Evolutionary conservation across 2,329 filamentous ascomycete genomes (phyloP).

Genomic region (Juglanconis sp.): DNA sequence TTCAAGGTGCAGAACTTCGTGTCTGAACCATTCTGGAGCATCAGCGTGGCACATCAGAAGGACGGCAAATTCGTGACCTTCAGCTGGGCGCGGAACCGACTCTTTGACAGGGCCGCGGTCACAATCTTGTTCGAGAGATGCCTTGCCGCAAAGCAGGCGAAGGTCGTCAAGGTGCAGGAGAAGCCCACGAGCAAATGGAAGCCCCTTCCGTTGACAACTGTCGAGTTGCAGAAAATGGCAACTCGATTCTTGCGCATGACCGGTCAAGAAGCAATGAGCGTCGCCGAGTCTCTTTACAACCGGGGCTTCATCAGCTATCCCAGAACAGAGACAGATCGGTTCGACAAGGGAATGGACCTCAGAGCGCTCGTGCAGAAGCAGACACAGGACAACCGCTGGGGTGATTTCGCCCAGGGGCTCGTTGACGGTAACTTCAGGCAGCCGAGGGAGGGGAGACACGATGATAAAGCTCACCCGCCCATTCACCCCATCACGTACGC

Average conservation of each 20-base stretch:
- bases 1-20: constrained; percentile 92
- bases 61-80: constrained; percentile 80
- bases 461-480: constrained; percentile 95
- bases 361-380: constrained; percentile 80
- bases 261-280: constrained; percentile 83
- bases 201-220: constrained; percentile 87
- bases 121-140: constrained; percentile 84
- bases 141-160: constrained; percentile 70
- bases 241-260: constrained; percentile 86
- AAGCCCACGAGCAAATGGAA: constrained; percentile 94
- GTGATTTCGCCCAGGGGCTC: constrained; percentile 72
- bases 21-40: constrained; percentile 88
- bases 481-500: constrained; percentile 95
- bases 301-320: constrained; percentile 97
- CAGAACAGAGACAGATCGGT: constrained; percentile 93
- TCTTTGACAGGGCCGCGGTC: constrained; percentile 84
- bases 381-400: constrained; percentile 73
- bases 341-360: constrained; percentile 86
- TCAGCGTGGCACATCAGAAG: constrained; percentile 76
- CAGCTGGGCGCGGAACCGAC: constrained; percentile 73
- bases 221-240: constrained; percentile 94
- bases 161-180: constrained; percentile 79
- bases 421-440: constrained; percentile 74
- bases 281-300: constrained; percentile 85
- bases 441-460: constrained; percentile 79